Evolutionary conservation across 352 stramenopile genomes (phyloP).

Genomic region (Phytophthora sp.): DNA sequence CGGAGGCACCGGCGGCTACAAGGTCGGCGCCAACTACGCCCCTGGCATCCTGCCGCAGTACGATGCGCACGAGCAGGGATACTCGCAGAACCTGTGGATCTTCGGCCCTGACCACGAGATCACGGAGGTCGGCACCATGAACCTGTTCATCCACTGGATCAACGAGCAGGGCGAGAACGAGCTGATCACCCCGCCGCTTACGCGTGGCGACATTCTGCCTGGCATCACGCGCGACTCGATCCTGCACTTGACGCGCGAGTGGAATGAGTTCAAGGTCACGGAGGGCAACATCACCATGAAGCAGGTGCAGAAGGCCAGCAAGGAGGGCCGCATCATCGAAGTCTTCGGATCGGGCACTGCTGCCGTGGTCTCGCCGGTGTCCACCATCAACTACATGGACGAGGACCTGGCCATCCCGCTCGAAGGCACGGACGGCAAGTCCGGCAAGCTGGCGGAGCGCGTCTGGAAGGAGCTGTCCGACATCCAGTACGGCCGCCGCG

Average conservation of each 20-base stretch:
- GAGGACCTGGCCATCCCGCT: slow-evolving; percentile 92
- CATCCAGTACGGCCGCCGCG: slow-evolving; percentile 78
- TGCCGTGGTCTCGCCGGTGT: slow-evolving; percentile 94
- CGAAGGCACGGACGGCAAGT: slow-evolving; percentile 79
- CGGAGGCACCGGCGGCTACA: slow-evolving; percentile 93
- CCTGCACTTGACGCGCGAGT: slow-evolving; percentile 90
- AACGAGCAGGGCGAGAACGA: slow-evolving; percentile 94
- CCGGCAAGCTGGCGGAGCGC: slow-evolving; percentile 87
- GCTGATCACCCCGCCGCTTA: slow-evolving; percentile 95
- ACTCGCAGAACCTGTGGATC: slow-evolving; percentile 95
- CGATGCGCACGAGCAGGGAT: slow-evolving; percentile 85
- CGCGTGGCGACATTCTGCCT: slow-evolving; percentile 96
- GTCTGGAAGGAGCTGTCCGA: slow-evolving; percentile 91
- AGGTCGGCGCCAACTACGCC: slow-evolving; percentile 94
- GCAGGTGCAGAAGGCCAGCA: slow-evolving; percentile 92
- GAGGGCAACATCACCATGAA: slow-evolving; percentile 95
- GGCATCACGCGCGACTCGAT: slow-evolving; percentile 97
- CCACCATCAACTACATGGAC: slow-evolving; percentile 94
- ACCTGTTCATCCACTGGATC: slow-evolving; percentile 97
- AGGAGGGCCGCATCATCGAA: slow-evolving; percentile 93
- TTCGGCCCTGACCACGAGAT: slow-evolving; percentile 94
- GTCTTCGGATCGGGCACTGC: slow-evolving; percentile 97
- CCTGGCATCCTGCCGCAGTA: slow-evolving; percentile 93
- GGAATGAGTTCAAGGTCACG: slow-evolving; percentile 94
- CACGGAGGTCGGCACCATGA: slow-evolving; percentile 96